Evolutionary conservation across 352 stramenopile species (phyloP).

Genomic region (Pythium periplocum): DNA sequence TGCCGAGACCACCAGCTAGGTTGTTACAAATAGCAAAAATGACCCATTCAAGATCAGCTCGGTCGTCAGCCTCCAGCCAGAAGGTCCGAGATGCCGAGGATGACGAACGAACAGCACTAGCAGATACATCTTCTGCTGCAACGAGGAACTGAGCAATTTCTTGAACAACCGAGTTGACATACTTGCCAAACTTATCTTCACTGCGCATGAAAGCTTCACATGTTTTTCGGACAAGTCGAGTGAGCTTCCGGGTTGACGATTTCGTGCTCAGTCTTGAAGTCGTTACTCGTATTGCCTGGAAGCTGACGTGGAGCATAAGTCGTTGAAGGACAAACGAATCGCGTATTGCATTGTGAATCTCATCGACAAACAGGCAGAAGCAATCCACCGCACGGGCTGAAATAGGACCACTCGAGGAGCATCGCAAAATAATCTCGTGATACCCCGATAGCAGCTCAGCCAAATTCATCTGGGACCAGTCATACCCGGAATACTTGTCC

Average conservation of each 20-base stretch:
- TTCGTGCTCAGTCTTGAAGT: constrained; percentile 15
- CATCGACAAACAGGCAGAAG: constrained; percentile 53
- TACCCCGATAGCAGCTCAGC: constrained; percentile 54
- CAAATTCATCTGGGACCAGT: constrained; percentile 60
- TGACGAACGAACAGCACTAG: no score
- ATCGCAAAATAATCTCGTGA: constrained; percentile 46
- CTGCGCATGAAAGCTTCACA: constrained; percentile 65
- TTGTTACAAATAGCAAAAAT: constrained; percentile 78
- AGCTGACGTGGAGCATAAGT: constrained; percentile 65
- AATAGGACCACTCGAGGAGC: constrained; percentile 33
- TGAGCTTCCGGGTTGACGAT: constrained; percentile 22
- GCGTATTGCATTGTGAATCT: constrained; percentile 33
- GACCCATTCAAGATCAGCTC: constrained; percentile 69
- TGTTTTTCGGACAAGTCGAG: constrained; percentile 48
- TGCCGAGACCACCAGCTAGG: constrained; percentile 56
- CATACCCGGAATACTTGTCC: constrained; percentile 57
- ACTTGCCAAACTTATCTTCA: constrained; percentile 70
- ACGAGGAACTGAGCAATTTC: constrained; percentile 67
- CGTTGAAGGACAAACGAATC: constrained; percentile 46
- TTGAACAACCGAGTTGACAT: constrained; percentile 70
- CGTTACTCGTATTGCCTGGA: constrained; percentile 56
- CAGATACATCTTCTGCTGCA: no score
- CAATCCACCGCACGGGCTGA: constrained; percentile 54
- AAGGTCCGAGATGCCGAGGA: no score
- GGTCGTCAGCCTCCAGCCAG: constrained; percentile 42